Evolutionary conservation across 2,329 filamentous ascomycete genomes (phyloP), one percentile per base, ranked within the genome.

Genomic region (Clathrospora elynae): DNA sequence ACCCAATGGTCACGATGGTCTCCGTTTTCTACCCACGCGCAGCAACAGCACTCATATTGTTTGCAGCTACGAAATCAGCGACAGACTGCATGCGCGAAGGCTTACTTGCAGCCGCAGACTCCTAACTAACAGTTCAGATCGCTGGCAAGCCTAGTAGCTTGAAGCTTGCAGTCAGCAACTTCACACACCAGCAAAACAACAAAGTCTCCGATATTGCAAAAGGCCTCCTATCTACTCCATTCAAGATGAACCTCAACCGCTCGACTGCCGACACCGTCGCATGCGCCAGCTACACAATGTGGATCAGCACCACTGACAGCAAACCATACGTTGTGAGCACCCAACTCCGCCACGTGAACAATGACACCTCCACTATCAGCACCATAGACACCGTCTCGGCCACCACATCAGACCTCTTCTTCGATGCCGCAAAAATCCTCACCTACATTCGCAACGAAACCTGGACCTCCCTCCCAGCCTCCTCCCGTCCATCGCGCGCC

Each of bases 101-200:
- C n/a, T 55, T 66, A 7, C 49, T 64, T 6, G 41, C 53, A 14
- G 51, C 55, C 2, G 59, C 62, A 7, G n/a, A 59, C 12, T 50
- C 49, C 23, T 64, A 64, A 33, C 37, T 66, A 29, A 33, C 48
- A 5, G 61, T 61, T 3, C 61, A 64, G 45, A 48, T 35, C 11
- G 33, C 51, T 5, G 59, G 61, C 19, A 57, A 53, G 10, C 41
- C 46, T 19, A 31, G 30, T 16, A 40, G 26, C 4, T 54, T 64
- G n/a, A 54, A 49, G n/a, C 51, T 64, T 6, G 44, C 51, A 4
- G 16, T 43, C 11, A 37, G 41, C 7, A 59, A 55, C 36, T 66
- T 66, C 48, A 61, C 55, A 6, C 62, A 64, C 45, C 59, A 57
- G 26, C 54, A 63, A 37, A 63, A 62, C 53, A 66, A 66, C 52